Conservation (phyloP, 1,284 basidiomycete species). For the Cutaneotrichosporon sp. region DNA sequence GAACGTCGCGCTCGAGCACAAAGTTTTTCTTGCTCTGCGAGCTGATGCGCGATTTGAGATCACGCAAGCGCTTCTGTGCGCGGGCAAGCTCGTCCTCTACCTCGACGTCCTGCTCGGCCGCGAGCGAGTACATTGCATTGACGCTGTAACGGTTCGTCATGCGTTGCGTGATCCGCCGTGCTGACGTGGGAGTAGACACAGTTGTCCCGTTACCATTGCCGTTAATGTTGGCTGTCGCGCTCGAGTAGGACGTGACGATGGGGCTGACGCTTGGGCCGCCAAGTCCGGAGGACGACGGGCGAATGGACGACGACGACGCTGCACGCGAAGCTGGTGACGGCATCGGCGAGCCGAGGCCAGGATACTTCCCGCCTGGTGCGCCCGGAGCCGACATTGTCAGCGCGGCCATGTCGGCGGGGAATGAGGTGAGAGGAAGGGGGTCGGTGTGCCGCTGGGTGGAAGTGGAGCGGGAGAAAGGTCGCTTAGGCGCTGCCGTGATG, state of each 20-base stretch:
- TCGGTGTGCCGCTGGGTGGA: background rate
- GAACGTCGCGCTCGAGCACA: constrained; percentile 94
- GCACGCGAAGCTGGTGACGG: constrained; percentile 2
- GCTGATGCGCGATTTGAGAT: constrained; percentile 95
- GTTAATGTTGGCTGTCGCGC: background rate
- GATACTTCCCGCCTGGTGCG: constrained; percentile 1
- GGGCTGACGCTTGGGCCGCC: constrained; percentile 5
- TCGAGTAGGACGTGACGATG: background rate
- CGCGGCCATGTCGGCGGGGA: constrained; percentile 17
- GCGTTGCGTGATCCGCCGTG: constrained; percentile 60
- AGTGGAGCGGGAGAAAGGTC: background rate
- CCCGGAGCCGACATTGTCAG: constrained; percentile 25
- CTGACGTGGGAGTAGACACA: constrained; percentile 13
- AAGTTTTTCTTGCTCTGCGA: constrained; percentile 99
- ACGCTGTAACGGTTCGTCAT: constrained; percentile 97
- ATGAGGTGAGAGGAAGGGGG: background rate
- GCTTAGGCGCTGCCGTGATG: background rate
- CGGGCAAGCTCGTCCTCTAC: constrained; percentile 95
- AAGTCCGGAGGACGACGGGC: background rate
- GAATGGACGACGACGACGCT: background rate
- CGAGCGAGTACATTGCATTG: constrained; percentile 94
- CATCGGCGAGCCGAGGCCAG: background rate
- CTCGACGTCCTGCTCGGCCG: constrained; percentile 97
- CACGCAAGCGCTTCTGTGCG: constrained; percentile 94
- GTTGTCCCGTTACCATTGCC: constrained; percentile 7